Percentiles rank a stretch among this genome's conserved stretches.
Evolutionary conservation across 2,329 filamentous ascomycete genomes (phyloP).

Genomic region (Hirsutella rhossiliensis): DNA sequence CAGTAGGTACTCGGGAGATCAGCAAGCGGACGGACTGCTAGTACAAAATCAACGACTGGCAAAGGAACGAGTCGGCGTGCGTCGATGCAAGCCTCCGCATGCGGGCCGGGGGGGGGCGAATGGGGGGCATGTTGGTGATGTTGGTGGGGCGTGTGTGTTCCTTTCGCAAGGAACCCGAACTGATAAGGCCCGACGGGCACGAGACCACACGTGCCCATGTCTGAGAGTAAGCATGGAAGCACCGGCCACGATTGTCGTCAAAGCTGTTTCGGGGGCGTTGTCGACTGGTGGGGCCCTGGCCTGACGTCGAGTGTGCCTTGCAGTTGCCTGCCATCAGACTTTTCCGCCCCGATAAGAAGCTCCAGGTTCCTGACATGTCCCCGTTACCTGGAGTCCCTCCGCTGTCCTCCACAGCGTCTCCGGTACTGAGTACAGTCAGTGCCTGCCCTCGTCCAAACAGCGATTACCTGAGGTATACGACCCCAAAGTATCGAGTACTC

Average conservation of each 20-base stretch:
- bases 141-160: not conserved
- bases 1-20: too few relatives aligned
- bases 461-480: too few relatives aligned
- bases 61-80: not conserved
- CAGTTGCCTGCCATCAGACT: not conserved
- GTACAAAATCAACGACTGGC: too few relatives aligned
- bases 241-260: too few relatives aligned
- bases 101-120: not conserved
- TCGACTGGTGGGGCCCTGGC: not conserved
- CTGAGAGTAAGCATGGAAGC: not conserved
- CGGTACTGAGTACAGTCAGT: not conserved
- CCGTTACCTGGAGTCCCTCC: too few relatives aligned
- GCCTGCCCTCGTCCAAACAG: not conserved
- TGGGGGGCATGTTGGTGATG: not conserved
- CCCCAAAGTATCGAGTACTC: too few relatives aligned
- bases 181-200: not conserved
- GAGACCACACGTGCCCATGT: not conserved
- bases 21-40: too few relatives aligned
- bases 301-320: not conserved
- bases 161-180: not conserved
- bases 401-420: not conserved
- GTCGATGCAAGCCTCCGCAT: not conserved
- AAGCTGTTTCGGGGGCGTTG: not conserved
- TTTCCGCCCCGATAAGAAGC: slow-evolving; percentile 1
- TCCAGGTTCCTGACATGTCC: too few relatives aligned